A percentile compares a stretch with the other conserved stretches of the same genome.
phyloP scores from a whole-genome alignment of 192 early-diverging fungal species.

The Radiomyces spectabilis region DNA sequence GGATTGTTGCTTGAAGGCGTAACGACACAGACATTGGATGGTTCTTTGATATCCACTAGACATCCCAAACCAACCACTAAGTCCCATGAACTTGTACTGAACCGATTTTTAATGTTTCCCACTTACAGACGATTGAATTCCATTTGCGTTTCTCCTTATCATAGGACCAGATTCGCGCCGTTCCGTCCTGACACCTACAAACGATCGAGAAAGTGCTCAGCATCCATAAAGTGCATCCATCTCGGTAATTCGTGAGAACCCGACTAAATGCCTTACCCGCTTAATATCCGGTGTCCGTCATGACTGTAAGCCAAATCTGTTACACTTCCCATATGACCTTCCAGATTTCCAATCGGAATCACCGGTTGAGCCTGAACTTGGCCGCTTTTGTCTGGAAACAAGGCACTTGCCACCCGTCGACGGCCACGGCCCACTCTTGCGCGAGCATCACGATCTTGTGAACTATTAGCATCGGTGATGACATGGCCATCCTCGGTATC shows the following conservation, averaged over 20 bases:
- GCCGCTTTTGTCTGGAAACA: slow-evolving; percentile 26
- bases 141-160: slow-evolving; percentile 43
- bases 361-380: slow-evolving; percentile 15
- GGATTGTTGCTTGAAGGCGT: neutral
- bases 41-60: slow-evolving; percentile 13
- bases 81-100: too few species aligned
- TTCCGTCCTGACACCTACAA: slow-evolving; percentile 61
- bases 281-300: slow-evolving; percentile 57
- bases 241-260: too few species aligned
- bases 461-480: slow-evolving; percentile 16
- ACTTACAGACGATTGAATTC: slow-evolving; percentile 49
- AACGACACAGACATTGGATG: slow-evolving; percentile 4
- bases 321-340: slow-evolving; percentile 64
- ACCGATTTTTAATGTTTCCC: too few species aligned
- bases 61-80: too few species aligned
- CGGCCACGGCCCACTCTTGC: slow-evolving; percentile 4
- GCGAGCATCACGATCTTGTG: neutral
- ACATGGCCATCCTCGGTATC: slow-evolving; percentile 18
- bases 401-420: slow-evolving; percentile 12
- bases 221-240: too few species aligned
- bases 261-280: too few species aligned
- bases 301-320: slow-evolving; percentile 70
- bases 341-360: slow-evolving; percentile 46
- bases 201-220: neutral
- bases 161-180: slow-evolving; percentile 65